phyloP scores from a whole-genome alignment of 176 grass and related monocot species.

The Triticum monococcum region DNA sequence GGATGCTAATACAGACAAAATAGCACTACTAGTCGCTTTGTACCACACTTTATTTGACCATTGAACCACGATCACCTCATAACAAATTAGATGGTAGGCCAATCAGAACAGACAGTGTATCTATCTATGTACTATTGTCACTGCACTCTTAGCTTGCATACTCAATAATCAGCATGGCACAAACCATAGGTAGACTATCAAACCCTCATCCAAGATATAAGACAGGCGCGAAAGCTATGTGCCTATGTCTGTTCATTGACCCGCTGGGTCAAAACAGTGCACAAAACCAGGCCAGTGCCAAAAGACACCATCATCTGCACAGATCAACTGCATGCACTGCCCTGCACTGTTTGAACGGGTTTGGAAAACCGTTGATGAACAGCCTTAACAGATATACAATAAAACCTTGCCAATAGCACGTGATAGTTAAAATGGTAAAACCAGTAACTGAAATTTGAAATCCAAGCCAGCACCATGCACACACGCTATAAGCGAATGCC shows the following conservation, averaged over 20 bases:
- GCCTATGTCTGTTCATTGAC: not conserved
- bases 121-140: not conserved
- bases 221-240: not conserved
- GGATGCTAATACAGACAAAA: not conserved
- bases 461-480: not conserved
- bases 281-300: not conserved
- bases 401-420: slow-evolving; percentile 3
- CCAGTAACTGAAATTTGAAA: not conserved
- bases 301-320: slow-evolving; percentile 3
- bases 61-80: not conserved
- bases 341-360: not conserved
- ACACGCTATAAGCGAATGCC: slow-evolving; percentile 13
- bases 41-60: slow-evolving; percentile 1
- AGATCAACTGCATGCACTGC: not conserved
- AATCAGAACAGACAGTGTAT: not conserved
- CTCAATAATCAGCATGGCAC: not conserved
- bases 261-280: not conserved
- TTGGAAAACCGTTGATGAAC: not conserved
- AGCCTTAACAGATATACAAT: not conserved
- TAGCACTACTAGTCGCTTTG: not conserved
- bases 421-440: slow-evolving; percentile 6
- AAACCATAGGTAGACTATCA: slow-evolving; percentile 1
- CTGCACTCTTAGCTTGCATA: not conserved
- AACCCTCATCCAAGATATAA: not conserved
- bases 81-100: slow-evolving; percentile 12